Conservation (phyloP, 164 flowering plant genomes). For the Nymphaea colorata region DNA sequence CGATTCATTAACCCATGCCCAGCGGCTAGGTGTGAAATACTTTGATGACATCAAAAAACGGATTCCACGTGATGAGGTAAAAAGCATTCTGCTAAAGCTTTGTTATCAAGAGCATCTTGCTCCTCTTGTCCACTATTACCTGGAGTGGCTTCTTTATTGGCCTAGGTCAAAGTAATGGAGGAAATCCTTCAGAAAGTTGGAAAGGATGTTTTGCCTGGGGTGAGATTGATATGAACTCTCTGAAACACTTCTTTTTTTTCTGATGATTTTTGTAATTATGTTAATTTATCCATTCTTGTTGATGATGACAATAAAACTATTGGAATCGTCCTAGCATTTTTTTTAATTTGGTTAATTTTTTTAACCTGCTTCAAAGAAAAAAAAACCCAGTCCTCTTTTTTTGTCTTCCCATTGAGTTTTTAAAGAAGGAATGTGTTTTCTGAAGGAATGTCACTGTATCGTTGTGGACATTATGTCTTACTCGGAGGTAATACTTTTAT, state of each 20-base stretch:
- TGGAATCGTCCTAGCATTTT: not conserved
- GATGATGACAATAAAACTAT: not conserved
- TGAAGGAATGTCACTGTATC: too few species aligned
- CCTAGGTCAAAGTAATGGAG: constrained; percentile 88
- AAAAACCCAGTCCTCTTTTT: too few species aligned
- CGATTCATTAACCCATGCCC: constrained; percentile 62
- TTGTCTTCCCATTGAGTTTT: too few species aligned
- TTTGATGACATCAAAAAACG: constrained; percentile 80
- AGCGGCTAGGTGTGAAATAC: constrained; percentile 71
- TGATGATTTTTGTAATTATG: not conserved
- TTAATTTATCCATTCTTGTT: not conserved
- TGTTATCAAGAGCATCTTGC: too few species aligned
- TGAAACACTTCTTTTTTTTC: not conserved
- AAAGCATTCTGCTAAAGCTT: not conserved
- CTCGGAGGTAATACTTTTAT: too few species aligned
- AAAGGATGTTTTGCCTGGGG: constrained; percentile 76
- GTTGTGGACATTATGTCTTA: too few species aligned
- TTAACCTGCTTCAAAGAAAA: too few species aligned
- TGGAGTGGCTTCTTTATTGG: not conserved
- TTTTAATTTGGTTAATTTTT: too few species aligned
- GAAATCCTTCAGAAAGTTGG: constrained; percentile 57
- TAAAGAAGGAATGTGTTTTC: too few species aligned
- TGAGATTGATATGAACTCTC: constrained; percentile 3
- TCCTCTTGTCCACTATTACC: too few species aligned
- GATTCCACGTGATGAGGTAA: constrained; percentile 83